These are phyloP conservation scores for Arthrobotrys entomopaga DNA, from an alignment of 2,329 filamentous ascomycete species.

Conservation along the genomic window DNA sequence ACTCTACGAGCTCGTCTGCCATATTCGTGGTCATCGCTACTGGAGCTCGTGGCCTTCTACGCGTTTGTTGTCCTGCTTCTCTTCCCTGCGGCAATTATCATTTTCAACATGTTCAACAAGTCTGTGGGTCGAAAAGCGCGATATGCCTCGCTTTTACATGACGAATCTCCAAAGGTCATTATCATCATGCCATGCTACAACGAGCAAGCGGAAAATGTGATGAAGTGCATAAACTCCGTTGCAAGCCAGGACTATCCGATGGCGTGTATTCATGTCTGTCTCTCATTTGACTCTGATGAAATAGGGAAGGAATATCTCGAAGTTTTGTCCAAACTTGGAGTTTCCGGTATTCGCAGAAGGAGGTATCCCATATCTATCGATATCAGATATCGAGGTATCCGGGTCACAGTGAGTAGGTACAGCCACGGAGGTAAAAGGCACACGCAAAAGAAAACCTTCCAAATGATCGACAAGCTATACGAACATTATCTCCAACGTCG, in stretches of 20 bases:
- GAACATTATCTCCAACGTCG: conserved; percentile 84
- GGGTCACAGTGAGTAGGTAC: conserved; percentile 91
- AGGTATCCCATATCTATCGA: conserved; percentile 88
- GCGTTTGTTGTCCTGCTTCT: conserved; percentile 85
- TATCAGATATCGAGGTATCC: conserved; percentile 80
- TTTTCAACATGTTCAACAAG: conserved; percentile 89
- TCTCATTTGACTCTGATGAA: conserved; percentile 91
- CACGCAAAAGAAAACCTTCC: conserved; percentile 92
- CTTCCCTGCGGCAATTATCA: conserved; percentile 85
- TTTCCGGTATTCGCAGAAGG: conserved; percentile 77
- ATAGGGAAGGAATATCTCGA: conserved; percentile 89
- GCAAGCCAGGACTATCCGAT: conserved; percentile 94
- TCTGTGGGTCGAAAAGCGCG: conserved; percentile 80
- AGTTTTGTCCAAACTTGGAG: conserved; percentile 84
- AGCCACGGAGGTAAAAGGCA: conserved; percentile 92
- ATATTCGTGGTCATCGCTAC: conserved; percentile 71
- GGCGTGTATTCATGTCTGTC: conserved; percentile 90
- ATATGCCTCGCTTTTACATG: conserved; percentile 88
- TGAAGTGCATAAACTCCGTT: conserved; percentile 88
- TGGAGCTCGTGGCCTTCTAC: conserved; percentile 98
- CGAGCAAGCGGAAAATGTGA: conserved; percentile 82
- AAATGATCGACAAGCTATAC: conserved; percentile 92
- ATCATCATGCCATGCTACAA: conserved; percentile 98
- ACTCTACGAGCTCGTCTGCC: conserved; percentile 80
- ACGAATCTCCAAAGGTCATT: conserved; percentile 90